These are phyloP conservation scores for Fusarium pseudonygamai DNA, from an alignment of 2,329 filamentous ascomycete genomes.

Conservation along the genomic window DNA sequence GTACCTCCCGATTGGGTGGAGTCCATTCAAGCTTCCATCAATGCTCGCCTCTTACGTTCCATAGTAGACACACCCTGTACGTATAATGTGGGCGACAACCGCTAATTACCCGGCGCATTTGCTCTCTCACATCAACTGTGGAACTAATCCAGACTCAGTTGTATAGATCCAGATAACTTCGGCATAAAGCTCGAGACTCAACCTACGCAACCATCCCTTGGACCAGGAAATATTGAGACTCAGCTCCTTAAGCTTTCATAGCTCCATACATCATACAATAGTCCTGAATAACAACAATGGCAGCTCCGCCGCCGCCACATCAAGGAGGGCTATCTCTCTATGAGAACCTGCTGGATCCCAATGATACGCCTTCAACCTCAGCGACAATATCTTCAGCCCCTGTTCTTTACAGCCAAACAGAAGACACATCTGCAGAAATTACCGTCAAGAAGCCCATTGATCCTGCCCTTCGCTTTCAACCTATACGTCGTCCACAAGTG, in stretches of 20 bases:
- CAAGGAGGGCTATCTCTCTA: conserved; percentile 76
- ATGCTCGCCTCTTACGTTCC: neutral
- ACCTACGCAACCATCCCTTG: neutral
- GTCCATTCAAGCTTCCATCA: neutral
- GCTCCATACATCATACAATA: neutral
- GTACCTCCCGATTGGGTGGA: neutral
- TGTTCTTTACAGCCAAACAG: conserved; percentile 72
- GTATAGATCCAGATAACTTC: neutral
- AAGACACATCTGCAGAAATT: conserved; percentile 55
- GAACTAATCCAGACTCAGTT: neutral
- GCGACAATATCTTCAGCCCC: conserved; percentile 82
- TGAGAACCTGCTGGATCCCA: conserved; percentile 79
- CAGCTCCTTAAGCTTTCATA: neutral
- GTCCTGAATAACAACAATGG: conserved; percentile 30
- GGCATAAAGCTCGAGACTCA: neutral
- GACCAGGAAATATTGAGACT: neutral
- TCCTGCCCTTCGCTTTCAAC: conserved; percentile 82
- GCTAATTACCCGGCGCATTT: conserved; percentile 45
- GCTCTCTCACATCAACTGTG: neutral
- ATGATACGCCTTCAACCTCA: conserved; percentile 54
- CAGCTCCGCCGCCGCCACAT: conserved; percentile 47
- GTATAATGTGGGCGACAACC: conserved; percentile 12
- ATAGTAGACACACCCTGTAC: neutral
- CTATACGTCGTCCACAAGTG: conserved; percentile 78
- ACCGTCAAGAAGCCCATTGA: conserved; percentile 68